phyloP scores from a whole-genome alignment of 768 basidiomycete genomes.

The Rhodotorula babjevae region DNA sequence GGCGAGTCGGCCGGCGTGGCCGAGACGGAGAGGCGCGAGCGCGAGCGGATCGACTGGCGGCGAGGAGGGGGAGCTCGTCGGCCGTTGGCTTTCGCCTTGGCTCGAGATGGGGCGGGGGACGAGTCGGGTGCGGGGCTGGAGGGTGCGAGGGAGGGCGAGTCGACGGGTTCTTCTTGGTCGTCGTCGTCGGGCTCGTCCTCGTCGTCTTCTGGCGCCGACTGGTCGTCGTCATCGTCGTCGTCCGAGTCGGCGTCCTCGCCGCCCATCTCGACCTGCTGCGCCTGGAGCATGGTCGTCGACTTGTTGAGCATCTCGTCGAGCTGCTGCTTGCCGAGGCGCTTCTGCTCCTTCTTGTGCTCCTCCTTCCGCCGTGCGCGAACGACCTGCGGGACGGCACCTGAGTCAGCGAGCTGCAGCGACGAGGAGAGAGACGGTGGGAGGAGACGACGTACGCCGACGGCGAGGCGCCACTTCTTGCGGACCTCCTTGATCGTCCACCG shows the following conservation, averaged over 20 bases:
- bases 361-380: conserved; percentile 66
- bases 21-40: conserved; percentile 25
- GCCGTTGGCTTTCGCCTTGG: neutral
- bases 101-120: neutral
- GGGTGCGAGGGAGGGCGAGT: neutral
- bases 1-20: conserved; percentile 24
- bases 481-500: conserved; percentile 69
- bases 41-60: neutral
- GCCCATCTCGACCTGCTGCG: conserved; percentile 68
- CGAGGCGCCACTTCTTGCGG: conserved; percentile 78
- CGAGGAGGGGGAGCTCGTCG: neutral
- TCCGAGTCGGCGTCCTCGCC: conserved; percentile 47
- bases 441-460: conserved; percentile 62
- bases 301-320: conserved; percentile 85
- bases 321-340: conserved; percentile 72
- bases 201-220: conserved; percentile 43
- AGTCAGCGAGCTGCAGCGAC: neutral
- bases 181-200: conserved; percentile 41
- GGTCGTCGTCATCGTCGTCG: conserved; percentile 41
- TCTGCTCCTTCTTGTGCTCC: conserved; percentile 68
- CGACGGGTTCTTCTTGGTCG: conserved; percentile 39
- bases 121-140: conserved; percentile 6
- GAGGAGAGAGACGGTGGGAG: neutral
- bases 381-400: conserved; percentile 52
- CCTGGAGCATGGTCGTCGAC: conserved; percentile 76